Evolutionary conservation across 106 monocot species (phyloP).

Genomic region (Apostasia ramifera): DNA sequence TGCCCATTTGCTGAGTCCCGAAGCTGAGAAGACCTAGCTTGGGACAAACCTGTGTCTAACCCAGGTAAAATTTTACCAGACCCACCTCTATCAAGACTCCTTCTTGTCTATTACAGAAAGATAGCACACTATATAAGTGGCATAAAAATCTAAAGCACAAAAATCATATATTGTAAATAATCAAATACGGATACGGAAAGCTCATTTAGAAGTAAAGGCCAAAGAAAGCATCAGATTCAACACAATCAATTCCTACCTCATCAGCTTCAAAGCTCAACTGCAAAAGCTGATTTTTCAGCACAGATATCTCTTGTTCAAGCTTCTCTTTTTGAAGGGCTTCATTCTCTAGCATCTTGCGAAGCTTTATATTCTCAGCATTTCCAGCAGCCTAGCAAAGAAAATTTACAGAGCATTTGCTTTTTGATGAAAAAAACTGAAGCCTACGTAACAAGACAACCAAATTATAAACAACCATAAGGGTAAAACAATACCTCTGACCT

Average conservation of each 20-base stretch:
- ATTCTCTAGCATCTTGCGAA: slow-evolving; percentile 75
- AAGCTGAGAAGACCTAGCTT: slow-evolving; percentile 55
- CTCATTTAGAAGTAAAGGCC: too few species aligned
- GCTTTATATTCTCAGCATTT: slow-evolving; percentile 61
- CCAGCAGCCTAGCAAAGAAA: slow-evolving; percentile 43
- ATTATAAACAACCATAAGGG: not conserved
- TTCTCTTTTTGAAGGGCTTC: slow-evolving; percentile 83
- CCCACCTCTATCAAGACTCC: slow-evolving; percentile 83
- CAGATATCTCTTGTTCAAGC: slow-evolving; percentile 87
- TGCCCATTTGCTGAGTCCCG: slow-evolving; percentile 67
- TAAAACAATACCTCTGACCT: slow-evolving; percentile 56
- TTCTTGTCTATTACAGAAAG: slow-evolving; percentile 50
- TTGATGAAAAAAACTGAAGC: slow-evolving; percentile 1
- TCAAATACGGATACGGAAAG: not conserved
- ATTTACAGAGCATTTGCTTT: not conserved
- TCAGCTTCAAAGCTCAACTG: slow-evolving; percentile 91
- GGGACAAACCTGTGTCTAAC: slow-evolving; percentile 75
- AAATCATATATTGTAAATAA: not conserved
- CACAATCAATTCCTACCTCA: slow-evolving; percentile 45
- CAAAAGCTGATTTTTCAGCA: slow-evolving; percentile 70
- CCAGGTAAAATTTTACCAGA: slow-evolving; percentile 65
- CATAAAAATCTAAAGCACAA: slow-evolving; percentile 7
- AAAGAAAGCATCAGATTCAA: not conserved
- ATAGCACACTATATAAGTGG: not conserved
- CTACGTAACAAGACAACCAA: not conserved